phyloP scores from a whole-genome alignment of 441 rosid species.

The Syzygium syzygioides region DNA sequence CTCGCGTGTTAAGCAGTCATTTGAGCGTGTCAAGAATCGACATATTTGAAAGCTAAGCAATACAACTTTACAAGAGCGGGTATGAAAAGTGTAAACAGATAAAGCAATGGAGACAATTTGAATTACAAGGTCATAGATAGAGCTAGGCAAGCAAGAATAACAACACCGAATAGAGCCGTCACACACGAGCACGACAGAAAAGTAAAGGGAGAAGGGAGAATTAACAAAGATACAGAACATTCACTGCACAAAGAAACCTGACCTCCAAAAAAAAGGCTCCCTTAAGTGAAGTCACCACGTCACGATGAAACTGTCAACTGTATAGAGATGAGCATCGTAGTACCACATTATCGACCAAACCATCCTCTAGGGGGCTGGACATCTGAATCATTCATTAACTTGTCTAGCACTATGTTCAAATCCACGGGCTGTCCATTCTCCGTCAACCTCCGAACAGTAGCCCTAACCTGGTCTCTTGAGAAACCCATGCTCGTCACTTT shows the following conservation, averaged over 20 bases:
- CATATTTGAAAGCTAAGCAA: background rate
- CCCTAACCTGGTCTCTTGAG: constrained; percentile 83
- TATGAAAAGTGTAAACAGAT: background rate
- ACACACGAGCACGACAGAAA: background rate
- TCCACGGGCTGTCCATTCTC: constrained; percentile 91
- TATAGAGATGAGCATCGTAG: background rate
- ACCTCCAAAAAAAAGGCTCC: background rate
- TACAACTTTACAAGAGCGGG: background rate
- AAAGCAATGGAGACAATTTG: background rate
- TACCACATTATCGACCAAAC: constrained; percentile 52
- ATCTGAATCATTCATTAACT: constrained; percentile 82
- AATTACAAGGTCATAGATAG: background rate
- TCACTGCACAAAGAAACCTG: background rate
- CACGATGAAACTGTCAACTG: background rate
- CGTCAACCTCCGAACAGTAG: constrained; percentile 65
- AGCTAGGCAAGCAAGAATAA: background rate
- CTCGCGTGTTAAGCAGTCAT: background rate
- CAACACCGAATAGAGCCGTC: background rate
- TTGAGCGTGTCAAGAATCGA: background rate
- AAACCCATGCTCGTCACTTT: constrained; percentile 82
- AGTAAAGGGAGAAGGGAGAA: background rate
- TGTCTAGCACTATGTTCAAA: constrained; percentile 81
- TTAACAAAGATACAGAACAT: background rate
- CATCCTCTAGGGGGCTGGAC: constrained; percentile 70
- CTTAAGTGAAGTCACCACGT: background rate